A percentile compares a stretch with the other conserved stretches of the same genome.
These are phyloP conservation scores for Yarrowia sp. DNA, from an alignment of 805 yeast species.

Conservation along the genomic window DNA sequence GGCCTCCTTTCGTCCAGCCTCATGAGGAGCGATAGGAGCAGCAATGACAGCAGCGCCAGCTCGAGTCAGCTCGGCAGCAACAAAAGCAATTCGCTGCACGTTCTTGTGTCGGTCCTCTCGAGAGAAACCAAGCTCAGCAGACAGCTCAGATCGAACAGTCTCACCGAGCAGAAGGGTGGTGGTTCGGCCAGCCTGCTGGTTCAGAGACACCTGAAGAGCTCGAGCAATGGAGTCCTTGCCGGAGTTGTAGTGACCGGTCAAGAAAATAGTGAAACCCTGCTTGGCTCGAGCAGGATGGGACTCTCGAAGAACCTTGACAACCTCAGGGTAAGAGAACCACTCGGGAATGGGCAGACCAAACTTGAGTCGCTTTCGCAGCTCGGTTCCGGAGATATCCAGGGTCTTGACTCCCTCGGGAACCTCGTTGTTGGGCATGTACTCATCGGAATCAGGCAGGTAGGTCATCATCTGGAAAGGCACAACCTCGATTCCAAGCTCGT, in stretches of 20 bases:
- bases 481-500: conserved; percentile 81
- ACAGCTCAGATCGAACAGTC: conserved; percentile 43
- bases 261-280: conserved; percentile 82
- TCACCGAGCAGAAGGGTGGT: conserved; percentile 57
- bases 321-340: conserved; percentile 98
- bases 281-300: conserved; percentile 86
- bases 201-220: conserved; percentile 85
- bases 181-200: conserved; percentile 86
- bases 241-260: conserved; percentile 58
- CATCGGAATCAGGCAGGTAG: conserved; percentile 89
- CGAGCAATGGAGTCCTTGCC: conserved; percentile 66
- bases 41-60: conserved; percentile 92
- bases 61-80: conserved; percentile 72
- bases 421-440: conserved; percentile 92
- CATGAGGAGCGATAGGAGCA: conserved; percentile 51
- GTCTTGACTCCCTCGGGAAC: conserved; percentile 78
- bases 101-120: conserved; percentile 43
- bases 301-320: conserved; percentile 84
- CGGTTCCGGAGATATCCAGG: conserved; percentile 91
- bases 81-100: conserved; percentile 54
- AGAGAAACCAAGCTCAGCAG: conserved; percentile 44
- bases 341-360: conserved; percentile 88
- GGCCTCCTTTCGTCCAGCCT: conserved; percentile 45
- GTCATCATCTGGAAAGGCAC: conserved; percentile 98
- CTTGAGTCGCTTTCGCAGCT: conserved; percentile 80